Evolutionary conservation across 192 early-diverging fungal genomes (phyloP).

Genomic region (Coemansia sp.): DNA sequence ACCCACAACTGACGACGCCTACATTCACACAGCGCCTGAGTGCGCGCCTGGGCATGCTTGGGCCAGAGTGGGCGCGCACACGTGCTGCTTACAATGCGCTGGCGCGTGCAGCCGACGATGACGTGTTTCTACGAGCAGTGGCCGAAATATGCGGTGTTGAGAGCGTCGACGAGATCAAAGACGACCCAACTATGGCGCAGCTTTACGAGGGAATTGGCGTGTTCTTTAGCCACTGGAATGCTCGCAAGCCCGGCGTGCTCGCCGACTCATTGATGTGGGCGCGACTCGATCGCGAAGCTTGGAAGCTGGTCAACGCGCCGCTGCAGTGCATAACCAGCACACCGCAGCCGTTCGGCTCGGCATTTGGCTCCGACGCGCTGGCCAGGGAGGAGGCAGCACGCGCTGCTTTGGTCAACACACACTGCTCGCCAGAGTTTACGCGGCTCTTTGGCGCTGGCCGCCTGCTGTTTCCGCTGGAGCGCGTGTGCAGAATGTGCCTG

Average conservation of each 20-base stretch:
- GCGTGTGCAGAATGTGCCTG: slow-evolving; percentile 36
- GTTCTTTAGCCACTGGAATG: slow-evolving; percentile 45
- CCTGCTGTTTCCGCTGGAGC: slow-evolving; percentile 41
- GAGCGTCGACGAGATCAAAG: slow-evolving; percentile 36
- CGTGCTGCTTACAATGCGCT: slow-evolving; percentile 53
- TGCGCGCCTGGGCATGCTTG: slow-evolving; percentile 23
- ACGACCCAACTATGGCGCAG: slow-evolving; percentile 43
- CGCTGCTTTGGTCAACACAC: slow-evolving; percentile 35
- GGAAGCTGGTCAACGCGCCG: slow-evolving; percentile 38
- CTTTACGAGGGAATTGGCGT: slow-evolving; percentile 54
- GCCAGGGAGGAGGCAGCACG: slow-evolving; percentile 29
- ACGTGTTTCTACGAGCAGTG: slow-evolving; percentile 35
- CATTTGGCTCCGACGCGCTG: slow-evolving; percentile 6
- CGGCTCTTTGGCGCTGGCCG: slow-evolving; percentile 39
- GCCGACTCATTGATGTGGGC: slow-evolving; percentile 40
- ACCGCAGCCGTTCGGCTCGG: neutral
- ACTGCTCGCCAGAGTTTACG: slow-evolving; percentile 36
- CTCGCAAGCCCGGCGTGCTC: slow-evolving; percentile 41
- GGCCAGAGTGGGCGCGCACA: slow-evolving; percentile 51
- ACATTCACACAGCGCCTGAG: slow-evolving; percentile 18
- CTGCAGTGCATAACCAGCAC: slow-evolving; percentile 38
- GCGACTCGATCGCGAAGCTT: slow-evolving; percentile 31
- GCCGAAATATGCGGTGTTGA: slow-evolving; percentile 43
- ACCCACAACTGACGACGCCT: slow-evolving; percentile 29
- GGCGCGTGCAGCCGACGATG: slow-evolving; percentile 38